Conservation (phyloP, 352 stramenopile genomes). For the Pythium scleroteichum region DNA sequence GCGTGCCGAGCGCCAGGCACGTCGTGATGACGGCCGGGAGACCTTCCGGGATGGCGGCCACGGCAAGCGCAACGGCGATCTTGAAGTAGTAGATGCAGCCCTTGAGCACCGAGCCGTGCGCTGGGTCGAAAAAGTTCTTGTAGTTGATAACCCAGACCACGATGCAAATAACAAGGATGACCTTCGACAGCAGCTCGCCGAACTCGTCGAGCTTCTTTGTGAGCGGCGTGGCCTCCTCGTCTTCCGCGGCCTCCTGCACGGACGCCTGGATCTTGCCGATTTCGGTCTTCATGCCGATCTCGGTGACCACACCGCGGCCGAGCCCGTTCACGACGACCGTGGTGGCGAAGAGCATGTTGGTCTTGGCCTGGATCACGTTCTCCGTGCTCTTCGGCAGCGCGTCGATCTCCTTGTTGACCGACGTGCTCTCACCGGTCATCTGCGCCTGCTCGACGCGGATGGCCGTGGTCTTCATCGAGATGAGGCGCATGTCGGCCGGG, state of each 20-base stretch:
- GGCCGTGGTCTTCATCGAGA: constrained; percentile 94
- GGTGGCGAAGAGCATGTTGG: constrained; percentile 97
- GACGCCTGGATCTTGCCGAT: constrained; percentile 97
- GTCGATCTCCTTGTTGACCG: constrained; percentile 92
- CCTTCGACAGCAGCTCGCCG: constrained; percentile 93
- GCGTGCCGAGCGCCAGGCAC: constrained; percentile 94
- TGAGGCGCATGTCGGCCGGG: constrained; percentile 94
- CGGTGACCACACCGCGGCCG: constrained; percentile 92
- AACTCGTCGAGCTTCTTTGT: constrained; percentile 99
- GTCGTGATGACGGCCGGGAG: constrained; percentile 98
- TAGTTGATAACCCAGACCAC: constrained; percentile 97
- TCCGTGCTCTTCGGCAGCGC: constrained; percentile 64
- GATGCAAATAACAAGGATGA: constrained; percentile 98
- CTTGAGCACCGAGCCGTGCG: constrained; percentile 90
- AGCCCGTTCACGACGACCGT: constrained; percentile 97
- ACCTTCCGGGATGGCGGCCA: constrained; percentile 99
- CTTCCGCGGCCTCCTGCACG: constrained; percentile 92
- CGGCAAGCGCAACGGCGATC: constrained; percentile 97
- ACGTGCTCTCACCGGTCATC: constrained; percentile 96
- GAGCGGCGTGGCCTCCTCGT: constrained; percentile 96
- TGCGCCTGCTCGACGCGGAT: constrained; percentile 95
- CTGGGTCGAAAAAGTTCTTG: constrained; percentile 95
- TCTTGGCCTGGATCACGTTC: constrained; percentile 90
- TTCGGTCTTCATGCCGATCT: constrained; percentile 98
- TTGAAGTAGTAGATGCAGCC: constrained; percentile 99